phyloP scores from a whole-genome alignment of 306 rosid genomes.

The Begonia masoniana region DNA sequence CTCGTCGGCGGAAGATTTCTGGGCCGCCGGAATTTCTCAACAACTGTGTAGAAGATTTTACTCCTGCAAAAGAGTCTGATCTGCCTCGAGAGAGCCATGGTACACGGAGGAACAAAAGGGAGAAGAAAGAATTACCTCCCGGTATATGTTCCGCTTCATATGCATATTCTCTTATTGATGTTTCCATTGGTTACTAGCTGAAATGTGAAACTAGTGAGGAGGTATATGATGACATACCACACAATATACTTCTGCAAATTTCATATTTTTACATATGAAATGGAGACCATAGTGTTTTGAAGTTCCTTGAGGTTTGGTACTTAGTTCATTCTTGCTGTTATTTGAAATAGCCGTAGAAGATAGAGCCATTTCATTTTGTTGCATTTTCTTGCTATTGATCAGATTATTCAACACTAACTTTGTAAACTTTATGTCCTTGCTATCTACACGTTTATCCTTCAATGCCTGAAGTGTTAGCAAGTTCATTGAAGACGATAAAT shows the following conservation, averaged over 20 bases:
- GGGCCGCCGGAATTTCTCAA: slow-evolving; percentile 84
- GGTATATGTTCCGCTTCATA: slow-evolving; percentile 21
- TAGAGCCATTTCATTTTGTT: neutral
- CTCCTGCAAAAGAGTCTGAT: slow-evolving; percentile 26
- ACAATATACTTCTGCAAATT: too few species aligned
- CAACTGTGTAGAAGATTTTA: slow-evolving; percentile 50
- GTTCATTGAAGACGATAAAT: too few species aligned
- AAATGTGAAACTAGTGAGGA: too few species aligned
- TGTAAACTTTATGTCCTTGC: too few species aligned
- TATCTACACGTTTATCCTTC: too few species aligned
- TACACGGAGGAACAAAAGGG: slow-evolving; percentile 41
- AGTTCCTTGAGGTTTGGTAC: too few species aligned
- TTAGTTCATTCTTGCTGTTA: too few species aligned
- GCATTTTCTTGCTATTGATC: neutral
- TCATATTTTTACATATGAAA: too few species aligned
- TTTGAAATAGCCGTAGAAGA: too few species aligned
- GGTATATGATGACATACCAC: too few species aligned
- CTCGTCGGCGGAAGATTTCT: slow-evolving; percentile 38
- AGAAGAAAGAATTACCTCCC: slow-evolving; percentile 61
- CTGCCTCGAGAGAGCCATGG: slow-evolving; percentile 39
- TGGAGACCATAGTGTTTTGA: too few species aligned
- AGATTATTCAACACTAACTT: neutral
- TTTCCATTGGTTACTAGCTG: neutral
- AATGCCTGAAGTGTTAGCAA: too few species aligned
- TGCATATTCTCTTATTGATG: neutral